A percentile compares a stretch with the other conserved stretches of the same genome.
Evolutionary conservation across 495 filamentous ascomycete species (phyloP).

Genomic region (Neurospora africana): DNA sequence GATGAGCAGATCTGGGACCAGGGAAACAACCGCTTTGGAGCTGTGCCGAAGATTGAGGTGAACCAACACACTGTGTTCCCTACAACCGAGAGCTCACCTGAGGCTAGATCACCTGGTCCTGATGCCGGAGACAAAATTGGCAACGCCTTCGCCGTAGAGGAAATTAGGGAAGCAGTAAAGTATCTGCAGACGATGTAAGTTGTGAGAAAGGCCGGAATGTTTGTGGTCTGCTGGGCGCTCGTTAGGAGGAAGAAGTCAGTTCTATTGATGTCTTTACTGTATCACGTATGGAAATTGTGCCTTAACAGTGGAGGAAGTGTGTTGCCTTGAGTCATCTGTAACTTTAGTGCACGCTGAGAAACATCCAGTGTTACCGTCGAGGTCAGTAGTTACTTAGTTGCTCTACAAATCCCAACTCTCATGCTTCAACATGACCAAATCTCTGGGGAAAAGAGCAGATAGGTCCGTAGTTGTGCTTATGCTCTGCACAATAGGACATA

Average conservation of each 20-base stretch:
- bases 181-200: not conserved
- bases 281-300: not conserved
- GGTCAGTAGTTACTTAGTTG: not conserved
- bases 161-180: not conserved
- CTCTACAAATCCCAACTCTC: not conserved
- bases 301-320: not conserved
- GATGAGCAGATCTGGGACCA: conserved; percentile 58
- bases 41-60: conserved; percentile 52
- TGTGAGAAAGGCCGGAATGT: not conserved
- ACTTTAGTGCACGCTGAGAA: not conserved
- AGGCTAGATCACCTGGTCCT: not conserved
- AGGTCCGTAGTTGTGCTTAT: not conserved
- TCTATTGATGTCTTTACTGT: not conserved
- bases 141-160: not conserved
- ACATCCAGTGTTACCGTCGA: not conserved
- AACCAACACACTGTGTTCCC: conserved; percentile 37
- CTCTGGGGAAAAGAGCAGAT: not conserved
- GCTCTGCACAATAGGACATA: not conserved
- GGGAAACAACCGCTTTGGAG: conserved; percentile 59
- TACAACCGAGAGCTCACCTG: conserved; percentile 8
- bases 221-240: not conserved
- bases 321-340: not conserved
- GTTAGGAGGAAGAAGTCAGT: not conserved
- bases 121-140: not conserved
- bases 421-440: not conserved